phyloP scores from a whole-genome alignment of 2,329 filamentous ascomycete genomes.

The Cladophialophora exuberans region DNA sequence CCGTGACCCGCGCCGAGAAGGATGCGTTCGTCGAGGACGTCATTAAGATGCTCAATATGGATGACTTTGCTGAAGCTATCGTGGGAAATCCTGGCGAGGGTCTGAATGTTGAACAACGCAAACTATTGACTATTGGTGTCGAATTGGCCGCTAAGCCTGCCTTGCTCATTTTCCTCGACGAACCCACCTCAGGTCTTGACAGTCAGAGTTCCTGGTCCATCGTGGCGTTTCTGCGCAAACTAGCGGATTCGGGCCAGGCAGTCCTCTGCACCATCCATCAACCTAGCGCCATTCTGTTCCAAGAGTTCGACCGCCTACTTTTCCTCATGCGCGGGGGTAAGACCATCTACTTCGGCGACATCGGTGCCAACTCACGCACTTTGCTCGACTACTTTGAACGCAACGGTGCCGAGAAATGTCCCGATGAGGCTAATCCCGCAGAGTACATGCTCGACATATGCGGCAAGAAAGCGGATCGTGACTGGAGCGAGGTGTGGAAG shows the following conservation, averaged over 20 bases:
- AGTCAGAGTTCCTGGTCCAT: conserved; percentile 68
- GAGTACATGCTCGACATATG: conserved; percentile 52
- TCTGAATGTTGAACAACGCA: conserved; percentile 64
- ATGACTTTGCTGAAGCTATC: conserved; percentile 83
- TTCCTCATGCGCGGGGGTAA: conserved; percentile 76
- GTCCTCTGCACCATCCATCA: conserved; percentile 62
- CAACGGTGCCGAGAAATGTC: conserved; percentile 68
- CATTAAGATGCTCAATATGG: conserved; percentile 85
- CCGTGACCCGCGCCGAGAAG: conserved; percentile 73
- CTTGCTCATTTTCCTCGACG: conserved; percentile 68
- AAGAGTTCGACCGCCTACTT: conserved; percentile 70
- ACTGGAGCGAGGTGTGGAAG: conserved; percentile 68
- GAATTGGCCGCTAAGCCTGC: conserved; percentile 74
- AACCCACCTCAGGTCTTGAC: conserved; percentile 65
- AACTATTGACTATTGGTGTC: conserved; percentile 85
- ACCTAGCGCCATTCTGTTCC: conserved; percentile 57
- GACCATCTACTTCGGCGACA: conserved; percentile 83
- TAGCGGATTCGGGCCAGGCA: conserved; percentile 53
- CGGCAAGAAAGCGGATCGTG: conserved; percentile 64
- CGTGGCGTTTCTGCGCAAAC: conserved; percentile 63
- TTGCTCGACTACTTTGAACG: conserved; percentile 77
- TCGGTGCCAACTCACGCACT: conserved; percentile 70
- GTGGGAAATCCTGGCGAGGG: conserved; percentile 86
- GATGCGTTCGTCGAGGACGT: conserved; percentile 84
- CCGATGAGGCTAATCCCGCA: conserved; percentile 72